phyloP scores from a whole-genome alignment of 768 basidiomycete species.

The Gymnopilus junonius region DNA sequence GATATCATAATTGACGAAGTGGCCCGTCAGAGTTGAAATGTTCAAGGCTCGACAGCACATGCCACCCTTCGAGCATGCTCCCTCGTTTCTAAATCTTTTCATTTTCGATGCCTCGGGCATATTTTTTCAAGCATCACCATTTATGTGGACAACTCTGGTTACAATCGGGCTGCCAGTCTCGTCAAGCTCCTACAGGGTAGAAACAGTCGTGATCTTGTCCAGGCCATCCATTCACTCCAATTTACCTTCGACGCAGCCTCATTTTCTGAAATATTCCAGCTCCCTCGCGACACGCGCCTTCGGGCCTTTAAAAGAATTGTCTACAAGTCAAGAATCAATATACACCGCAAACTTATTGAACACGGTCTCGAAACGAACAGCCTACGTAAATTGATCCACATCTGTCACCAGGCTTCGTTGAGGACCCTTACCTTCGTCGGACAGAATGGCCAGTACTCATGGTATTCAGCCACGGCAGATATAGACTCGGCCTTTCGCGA shows the following conservation, averaged over 20 bases:
- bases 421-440: neutral
- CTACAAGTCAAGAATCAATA: too few relatives aligned
- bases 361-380: neutral
- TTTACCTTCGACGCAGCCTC: neutral
- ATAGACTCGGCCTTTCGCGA: neutral
- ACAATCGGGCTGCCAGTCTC: neutral
- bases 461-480: too few relatives aligned
- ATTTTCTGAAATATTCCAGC: too few relatives aligned
- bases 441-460: neutral
- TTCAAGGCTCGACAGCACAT: neutral
- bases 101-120: neutral
- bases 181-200: neutral
- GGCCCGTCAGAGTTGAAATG: neutral
- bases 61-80: too few relatives aligned
- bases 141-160: neutral
- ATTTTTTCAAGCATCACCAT: neutral
- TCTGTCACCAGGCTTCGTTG: neutral
- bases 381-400: neutral
- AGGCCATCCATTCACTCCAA: neutral
- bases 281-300: too few relatives aligned
- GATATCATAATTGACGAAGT: slow-evolving; percentile 5
- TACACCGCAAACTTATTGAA: too few relatives aligned
- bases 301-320: too few relatives aligned
- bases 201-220: neutral
- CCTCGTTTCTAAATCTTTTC: slow-evolving; percentile 1